These are phyloP conservation scores for Ogataea minuta DNA, from an alignment of 805 yeast genomes.

Conservation along the genomic window DNA sequence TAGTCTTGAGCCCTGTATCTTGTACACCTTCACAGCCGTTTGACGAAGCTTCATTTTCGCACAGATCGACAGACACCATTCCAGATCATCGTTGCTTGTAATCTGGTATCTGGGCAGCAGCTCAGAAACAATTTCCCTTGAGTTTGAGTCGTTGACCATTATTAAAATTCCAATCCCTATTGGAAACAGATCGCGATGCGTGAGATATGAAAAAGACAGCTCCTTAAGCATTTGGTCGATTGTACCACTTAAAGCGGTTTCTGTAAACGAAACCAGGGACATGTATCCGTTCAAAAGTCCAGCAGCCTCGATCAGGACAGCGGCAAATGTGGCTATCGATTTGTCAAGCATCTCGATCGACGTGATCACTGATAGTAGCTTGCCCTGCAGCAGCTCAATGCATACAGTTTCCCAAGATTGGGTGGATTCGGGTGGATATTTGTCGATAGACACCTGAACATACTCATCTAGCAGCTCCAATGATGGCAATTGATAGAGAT, in stretches of 20 bases:
- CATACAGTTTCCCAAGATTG: constrained; percentile 56
- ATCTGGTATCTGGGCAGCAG: constrained; percentile 60
- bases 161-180: constrained; percentile 66
- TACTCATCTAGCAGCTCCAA: constrained; percentile 41
- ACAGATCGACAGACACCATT: constrained; percentile 74
- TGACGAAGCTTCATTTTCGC: constrained; percentile 61
- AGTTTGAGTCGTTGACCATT: constrained; percentile 42
- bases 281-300: constrained; percentile 49
- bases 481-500: constrained; percentile 57
- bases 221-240: constrained; percentile 45
- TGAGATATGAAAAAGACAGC: constrained; percentile 54
- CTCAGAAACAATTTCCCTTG: constrained; percentile 49
- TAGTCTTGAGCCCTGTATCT: constrained; percentile 45
- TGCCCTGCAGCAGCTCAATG: constrained; percentile 52
- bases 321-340: constrained; percentile 60
- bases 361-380: constrained; percentile 55
- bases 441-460: constrained; percentile 34
- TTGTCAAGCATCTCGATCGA: constrained; percentile 58
- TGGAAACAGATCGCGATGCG: constrained; percentile 54
- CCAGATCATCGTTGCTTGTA: constrained; percentile 70
- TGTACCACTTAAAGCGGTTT: constrained; percentile 18
- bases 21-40: constrained; percentile 55
- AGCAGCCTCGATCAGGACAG: constrained; percentile 61
- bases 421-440: constrained; percentile 37
- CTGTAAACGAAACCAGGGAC: constrained; percentile 16